Evolutionary conservation across 2,329 filamentous ascomycete genomes (phyloP).

Genomic region (Aspergillus aculeatinus): DNA sequence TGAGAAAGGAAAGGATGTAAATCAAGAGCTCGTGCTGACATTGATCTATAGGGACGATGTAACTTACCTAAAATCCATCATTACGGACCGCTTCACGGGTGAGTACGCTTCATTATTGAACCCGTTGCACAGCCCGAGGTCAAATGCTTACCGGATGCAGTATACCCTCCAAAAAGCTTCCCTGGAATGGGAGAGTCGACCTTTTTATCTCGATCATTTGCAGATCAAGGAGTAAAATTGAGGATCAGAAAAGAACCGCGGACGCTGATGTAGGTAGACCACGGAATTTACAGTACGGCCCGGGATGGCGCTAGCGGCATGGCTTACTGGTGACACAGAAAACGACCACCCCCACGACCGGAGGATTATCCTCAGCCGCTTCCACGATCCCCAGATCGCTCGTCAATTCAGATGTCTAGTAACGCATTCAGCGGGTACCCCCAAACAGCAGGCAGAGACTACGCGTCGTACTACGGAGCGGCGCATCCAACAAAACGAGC

Average conservation of each 20-base stretch:
- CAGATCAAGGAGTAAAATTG: slow-evolving; percentile 81
- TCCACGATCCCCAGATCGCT: slow-evolving; percentile 40
- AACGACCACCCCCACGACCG: slow-evolving; percentile 38
- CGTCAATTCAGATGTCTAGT: slow-evolving; percentile 36
- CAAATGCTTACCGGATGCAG: slow-evolving; percentile 25
- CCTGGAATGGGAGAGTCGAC: slow-evolving; percentile 80
- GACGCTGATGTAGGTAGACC: slow-evolving; percentile 44
- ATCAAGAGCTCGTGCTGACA: slow-evolving; percentile 19
- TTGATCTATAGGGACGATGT: slow-evolving; percentile 41
- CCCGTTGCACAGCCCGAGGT: background rate
- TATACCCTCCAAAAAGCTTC: slow-evolving; percentile 63
- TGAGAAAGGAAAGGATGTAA: background rate
- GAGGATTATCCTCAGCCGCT: slow-evolving; percentile 40
- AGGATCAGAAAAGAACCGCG: slow-evolving; percentile 80
- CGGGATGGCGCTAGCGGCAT: background rate
- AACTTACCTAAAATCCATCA: slow-evolving; percentile 53
- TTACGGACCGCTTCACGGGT: slow-evolving; percentile 69
- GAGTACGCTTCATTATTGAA: slow-evolving; percentile 24
- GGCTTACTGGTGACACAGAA: slow-evolving; percentile 31
- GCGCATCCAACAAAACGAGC: slow-evolving; percentile 37
- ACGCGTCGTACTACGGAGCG: slow-evolving; percentile 32
- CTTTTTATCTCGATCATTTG: slow-evolving; percentile 75
- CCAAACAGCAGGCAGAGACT: slow-evolving; percentile 31
- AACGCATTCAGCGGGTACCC: slow-evolving; percentile 36
- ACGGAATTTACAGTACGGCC: background rate